A percentile compares a stretch with the other conserved stretches of the same genome.
Evolutionary conservation across 2,329 filamentous ascomycete genomes (phyloP).

Genomic region (Fusarium illudens): DNA sequence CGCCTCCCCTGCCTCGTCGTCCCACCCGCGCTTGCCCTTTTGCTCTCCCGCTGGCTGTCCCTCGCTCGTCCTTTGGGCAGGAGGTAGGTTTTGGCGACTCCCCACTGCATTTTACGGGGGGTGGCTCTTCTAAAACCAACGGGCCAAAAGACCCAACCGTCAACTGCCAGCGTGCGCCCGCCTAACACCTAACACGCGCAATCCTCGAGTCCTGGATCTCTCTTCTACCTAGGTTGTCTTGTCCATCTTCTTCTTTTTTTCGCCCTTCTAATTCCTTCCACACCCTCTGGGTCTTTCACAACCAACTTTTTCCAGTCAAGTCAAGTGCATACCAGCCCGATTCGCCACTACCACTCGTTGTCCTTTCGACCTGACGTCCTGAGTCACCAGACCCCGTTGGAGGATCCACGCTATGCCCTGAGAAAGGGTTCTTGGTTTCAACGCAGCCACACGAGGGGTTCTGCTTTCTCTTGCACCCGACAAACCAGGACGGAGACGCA

Average conservation of each 20-base stretch:
- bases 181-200: slow-evolving; percentile 37
- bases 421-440: slow-evolving; percentile 36
- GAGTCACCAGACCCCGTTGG: slow-evolving; percentile 40
- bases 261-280: slow-evolving; percentile 37
- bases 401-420: slow-evolving; percentile 41
- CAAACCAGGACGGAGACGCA: slow-evolving; percentile 14
- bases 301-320: slow-evolving; percentile 39
- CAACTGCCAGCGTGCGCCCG: slow-evolving; percentile 24
- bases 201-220: slow-evolving; percentile 25
- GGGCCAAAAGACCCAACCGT: slow-evolving; percentile 9
- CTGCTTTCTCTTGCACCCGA: slow-evolving; percentile 14
- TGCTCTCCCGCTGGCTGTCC: neutral
- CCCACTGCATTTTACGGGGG: slow-evolving; percentile 24
- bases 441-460: slow-evolving; percentile 38
- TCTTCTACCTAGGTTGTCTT: slow-evolving; percentile 31
- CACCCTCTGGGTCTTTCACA: slow-evolving; percentile 34
- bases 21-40: slow-evolving; percentile 21
- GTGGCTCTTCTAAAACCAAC: slow-evolving; percentile 14
- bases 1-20: slow-evolving; percentile 13
- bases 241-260: slow-evolving; percentile 18
- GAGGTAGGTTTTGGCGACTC: slow-evolving; percentile 17
- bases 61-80: neutral
- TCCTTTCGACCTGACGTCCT: slow-evolving; percentile 38
- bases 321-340: slow-evolving; percentile 43
- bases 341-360: slow-evolving; percentile 40